These are phyloP conservation scores for Closterium sp. DNA, from an alignment of 139 green algal species.

Conservation along the genomic window DNA sequence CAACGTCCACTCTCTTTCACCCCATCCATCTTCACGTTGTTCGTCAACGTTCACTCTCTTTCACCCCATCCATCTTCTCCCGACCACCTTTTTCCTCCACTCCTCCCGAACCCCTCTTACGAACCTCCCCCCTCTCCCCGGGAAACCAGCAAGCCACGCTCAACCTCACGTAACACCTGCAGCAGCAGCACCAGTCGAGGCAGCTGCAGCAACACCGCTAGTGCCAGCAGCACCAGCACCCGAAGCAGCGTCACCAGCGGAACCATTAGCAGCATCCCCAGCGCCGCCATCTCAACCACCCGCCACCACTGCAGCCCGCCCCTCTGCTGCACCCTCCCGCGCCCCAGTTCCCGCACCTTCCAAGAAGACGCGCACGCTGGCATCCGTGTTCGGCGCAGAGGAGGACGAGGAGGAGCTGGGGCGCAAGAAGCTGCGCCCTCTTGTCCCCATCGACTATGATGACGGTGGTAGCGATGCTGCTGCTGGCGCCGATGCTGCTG, in stretches of 20 bases:
- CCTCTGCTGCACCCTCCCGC: background rate
- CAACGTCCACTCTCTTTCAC: too few relatives aligned
- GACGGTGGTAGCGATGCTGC: slow-evolving; percentile 59
- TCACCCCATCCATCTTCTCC: background rate
- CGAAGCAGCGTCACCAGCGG: background rate
- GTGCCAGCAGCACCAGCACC: slow-evolving; percentile 2
- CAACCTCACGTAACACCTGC: background rate
- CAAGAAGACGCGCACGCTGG: slow-evolving; percentile 13
- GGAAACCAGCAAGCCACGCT: background rate
- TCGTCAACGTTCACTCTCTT: background rate
- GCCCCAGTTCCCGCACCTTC: background rate
- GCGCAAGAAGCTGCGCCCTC: slow-evolving; percentile 59
- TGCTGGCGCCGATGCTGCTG: background rate
- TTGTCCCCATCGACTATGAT: slow-evolving; percentile 79
- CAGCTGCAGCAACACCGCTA: slow-evolving; percentile 12
- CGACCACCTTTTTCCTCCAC: background rate
- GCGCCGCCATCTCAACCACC: background rate
- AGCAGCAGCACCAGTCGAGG: background rate
- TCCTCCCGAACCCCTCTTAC: background rate
- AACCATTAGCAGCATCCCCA: background rate
- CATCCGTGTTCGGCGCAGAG: background rate
- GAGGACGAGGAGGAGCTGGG: slow-evolving; percentile 25
- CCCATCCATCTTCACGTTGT: background rate
- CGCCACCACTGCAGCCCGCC: background rate
- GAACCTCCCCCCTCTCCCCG: background rate